Conservation (phyloP, 192 early-diverging fungal species). For the Umbelopsis vinacea region DNA sequence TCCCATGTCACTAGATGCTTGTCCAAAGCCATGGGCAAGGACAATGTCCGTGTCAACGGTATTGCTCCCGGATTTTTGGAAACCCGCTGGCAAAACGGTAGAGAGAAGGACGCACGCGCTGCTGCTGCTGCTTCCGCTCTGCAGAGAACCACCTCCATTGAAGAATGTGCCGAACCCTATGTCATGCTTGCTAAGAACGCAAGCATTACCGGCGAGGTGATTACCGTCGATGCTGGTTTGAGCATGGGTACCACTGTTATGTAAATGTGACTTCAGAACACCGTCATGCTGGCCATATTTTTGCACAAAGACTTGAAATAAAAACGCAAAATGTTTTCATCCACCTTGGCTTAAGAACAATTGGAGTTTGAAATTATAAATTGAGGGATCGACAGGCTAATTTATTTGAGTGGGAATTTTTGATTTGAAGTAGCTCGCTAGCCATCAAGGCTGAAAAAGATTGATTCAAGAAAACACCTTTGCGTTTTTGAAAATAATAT, state of each 20-base stretch:
- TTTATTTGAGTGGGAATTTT: too few relatives aligned
- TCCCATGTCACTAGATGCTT: constrained; percentile 23
- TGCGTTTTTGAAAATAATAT: not conserved
- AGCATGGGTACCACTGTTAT: not conserved
- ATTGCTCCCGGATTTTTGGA: constrained; percentile 27
- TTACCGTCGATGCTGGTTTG: constrained; percentile 29
- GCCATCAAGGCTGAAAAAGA: too few relatives aligned
- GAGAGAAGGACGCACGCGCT: not conserved
- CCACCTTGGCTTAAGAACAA: too few relatives aligned
- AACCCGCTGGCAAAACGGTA: constrained; percentile 22
- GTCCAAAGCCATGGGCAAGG: constrained; percentile 1
- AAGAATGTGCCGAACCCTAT: constrained; percentile 24
- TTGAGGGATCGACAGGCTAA: too few relatives aligned
- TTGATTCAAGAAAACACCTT: too few relatives aligned
- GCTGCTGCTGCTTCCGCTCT: constrained; percentile 4
- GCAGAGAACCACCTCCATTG: constrained; percentile 14
- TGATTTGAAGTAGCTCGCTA: too few relatives aligned
- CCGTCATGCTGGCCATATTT: too few relatives aligned
- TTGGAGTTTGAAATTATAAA: too few relatives aligned
- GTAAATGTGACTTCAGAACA: too few relatives aligned
- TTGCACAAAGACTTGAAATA: too few relatives aligned
- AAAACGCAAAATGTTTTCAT: too few relatives aligned
- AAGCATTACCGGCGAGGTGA: constrained; percentile 24
- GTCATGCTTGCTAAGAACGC: constrained; percentile 25
- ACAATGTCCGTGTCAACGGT: constrained; percentile 26